Conservation (phyloP, 208 protist genomes). For the Phytomonas serpens region DNA sequence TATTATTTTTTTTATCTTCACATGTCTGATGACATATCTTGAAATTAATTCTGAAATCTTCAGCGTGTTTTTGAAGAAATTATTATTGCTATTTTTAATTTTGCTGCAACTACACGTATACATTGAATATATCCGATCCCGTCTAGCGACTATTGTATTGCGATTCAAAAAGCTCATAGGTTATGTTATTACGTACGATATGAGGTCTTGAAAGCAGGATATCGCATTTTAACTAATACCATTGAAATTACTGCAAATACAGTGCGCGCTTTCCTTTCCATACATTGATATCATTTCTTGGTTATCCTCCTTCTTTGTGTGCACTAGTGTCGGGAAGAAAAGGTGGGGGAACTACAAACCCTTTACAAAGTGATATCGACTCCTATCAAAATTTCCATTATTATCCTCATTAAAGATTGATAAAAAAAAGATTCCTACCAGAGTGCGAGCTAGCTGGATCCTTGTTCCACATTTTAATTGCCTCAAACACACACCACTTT, state of each 20-base stretch:
- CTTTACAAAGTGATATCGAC: neutral
- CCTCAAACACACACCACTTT: neutral
- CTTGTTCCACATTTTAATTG: neutral
- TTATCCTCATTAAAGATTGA: neutral
- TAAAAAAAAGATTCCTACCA: neutral
- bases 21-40: neutral
- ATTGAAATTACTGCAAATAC: neutral
- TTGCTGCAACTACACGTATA: neutral
- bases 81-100: slow-evolving; percentile 12
- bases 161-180: neutral
- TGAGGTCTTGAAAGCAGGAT: neutral
- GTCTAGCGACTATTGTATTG: neutral
- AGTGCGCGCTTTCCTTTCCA: neutral
- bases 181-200: neutral
- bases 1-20: slow-evolving; percentile 4
- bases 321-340: neutral
- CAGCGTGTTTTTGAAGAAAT: neutral
- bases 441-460: neutral
- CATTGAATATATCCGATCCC: neutral
- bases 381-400: neutral
- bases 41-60: neutral
- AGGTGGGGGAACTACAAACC: neutral
- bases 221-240: neutral
- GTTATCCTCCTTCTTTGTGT: neutral
- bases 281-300: neutral